Base-by-base conservation (phyloP, 2,329 filamentous ascomycete species). In the Alternaria solani region DNA sequence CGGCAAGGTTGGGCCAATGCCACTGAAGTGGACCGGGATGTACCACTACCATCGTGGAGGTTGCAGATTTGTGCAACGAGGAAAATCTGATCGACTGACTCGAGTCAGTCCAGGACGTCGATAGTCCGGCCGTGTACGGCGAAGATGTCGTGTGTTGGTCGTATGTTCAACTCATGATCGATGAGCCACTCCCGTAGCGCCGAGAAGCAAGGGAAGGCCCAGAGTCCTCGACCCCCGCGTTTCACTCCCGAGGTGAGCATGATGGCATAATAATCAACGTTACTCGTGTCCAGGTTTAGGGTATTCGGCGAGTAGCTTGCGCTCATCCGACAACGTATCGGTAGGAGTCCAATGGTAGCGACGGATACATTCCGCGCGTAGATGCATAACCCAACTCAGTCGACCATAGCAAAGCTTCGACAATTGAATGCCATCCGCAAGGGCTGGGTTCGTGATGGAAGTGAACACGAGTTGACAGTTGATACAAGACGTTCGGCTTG, bases 311-410 rank as follows among this genome's bases (percentile, higher is more conserved):
- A 51, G 30, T 59, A 51, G 51, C 38, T 42, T 72, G 71, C 72
- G 69, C 61, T 74, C 70, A 69, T 71, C 72, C 71, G 72, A 71
- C 42, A 62, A 51, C 44, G 55, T 42, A 42, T 65, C 71, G 65
- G 67, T 63, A 57, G 59, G 44, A 28, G 42, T 18, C 20, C 30
- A 48, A 41, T 38, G 26, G 52, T 49, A 49, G 54, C 32, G 58
- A 61, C 56, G 65, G 61, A 60, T 20, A 55, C 55, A 38, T 68
- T 72, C 68, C 68, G 68, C 62, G 34, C 28, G 39, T 18, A 53
- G 59, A 55, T 18, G 56, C 48, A 53, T 62, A 64, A 41, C 61
- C 59, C 25, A 42, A 65, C 62, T 42, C 11, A 51, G 61, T 52
- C 39, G 46, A 65, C 57, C 55, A 60, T 59, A 7, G 36, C 18